These are phyloP conservation scores for Diplotaxis tenuifolia DNA, from an alignment of 345 rosid genomes.

Conservation along the genomic window DNA sequence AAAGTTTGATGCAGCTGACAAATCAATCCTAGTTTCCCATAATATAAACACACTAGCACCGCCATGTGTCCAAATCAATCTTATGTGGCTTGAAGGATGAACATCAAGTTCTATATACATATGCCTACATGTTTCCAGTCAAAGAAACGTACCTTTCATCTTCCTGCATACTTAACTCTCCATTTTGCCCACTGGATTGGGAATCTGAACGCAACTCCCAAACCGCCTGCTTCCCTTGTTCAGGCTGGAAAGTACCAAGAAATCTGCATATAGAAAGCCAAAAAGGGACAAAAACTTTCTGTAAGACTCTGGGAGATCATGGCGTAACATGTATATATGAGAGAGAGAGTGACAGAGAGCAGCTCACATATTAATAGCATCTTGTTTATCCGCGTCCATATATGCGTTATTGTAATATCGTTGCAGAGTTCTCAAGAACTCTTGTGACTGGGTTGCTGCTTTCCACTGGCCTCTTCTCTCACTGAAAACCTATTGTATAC, in stretches of 20 bases:
- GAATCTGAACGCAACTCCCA: conserved; percentile 74
- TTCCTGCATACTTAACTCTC: conserved; percentile 45
- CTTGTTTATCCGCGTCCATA: conserved; percentile 93
- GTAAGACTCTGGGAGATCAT: neutral
- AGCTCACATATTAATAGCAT: conserved; percentile 88
- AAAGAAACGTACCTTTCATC: conserved; percentile 63
- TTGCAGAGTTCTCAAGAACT: conserved; percentile 94
- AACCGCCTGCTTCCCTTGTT: conserved; percentile 59
- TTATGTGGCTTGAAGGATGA: too few relatives aligned
- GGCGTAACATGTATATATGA: neutral
- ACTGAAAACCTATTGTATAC: conserved; percentile 68
- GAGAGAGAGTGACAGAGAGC: conserved; percentile 13
- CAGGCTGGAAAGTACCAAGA: conserved; percentile 78
- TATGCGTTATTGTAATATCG: conserved; percentile 95
- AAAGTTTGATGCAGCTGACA: too few relatives aligned
- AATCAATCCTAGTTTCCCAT: too few relatives aligned
- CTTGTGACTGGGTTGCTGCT: conserved; percentile 98
- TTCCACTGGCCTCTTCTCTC: conserved; percentile 97
- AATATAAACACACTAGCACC: too few relatives aligned
- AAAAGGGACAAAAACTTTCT: neutral
- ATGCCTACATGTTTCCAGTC: conserved; percentile 18
- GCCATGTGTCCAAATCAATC: too few relatives aligned
- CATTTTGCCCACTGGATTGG: conserved; percentile 50
- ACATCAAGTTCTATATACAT: neutral
- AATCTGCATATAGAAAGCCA: conserved; percentile 53